These are phyloP conservation scores for Cyberlindnera euphorbiae DNA, from an alignment of 805 yeast genomes.

Conservation along the genomic window DNA sequence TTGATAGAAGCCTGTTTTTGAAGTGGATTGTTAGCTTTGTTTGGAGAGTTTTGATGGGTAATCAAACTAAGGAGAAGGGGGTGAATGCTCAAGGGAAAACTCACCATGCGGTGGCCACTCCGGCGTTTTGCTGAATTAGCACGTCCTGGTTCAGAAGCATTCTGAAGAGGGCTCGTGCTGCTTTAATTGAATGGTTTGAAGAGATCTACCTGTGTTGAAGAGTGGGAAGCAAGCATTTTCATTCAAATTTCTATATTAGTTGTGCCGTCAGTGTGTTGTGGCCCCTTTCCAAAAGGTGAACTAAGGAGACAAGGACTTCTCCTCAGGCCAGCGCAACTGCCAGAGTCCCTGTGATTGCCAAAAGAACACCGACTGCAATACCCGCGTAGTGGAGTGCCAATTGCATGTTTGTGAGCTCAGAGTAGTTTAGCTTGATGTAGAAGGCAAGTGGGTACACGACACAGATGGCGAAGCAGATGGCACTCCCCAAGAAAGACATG, in stretches of 20 bases:
- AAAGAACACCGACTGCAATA: slow-evolving; percentile 5
- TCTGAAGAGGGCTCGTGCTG: too few species aligned
- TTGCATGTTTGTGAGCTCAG: slow-evolving; percentile 29
- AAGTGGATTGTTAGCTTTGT: slow-evolving; percentile 1
- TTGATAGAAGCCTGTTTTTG: slow-evolving; percentile 36
- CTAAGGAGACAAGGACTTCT: background rate
- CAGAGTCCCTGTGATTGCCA: slow-evolving; percentile 23
- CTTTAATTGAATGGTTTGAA: too few species aligned
- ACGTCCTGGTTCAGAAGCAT: slow-evolving; percentile 21
- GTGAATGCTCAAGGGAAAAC: background rate
- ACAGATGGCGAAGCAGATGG: slow-evolving; percentile 71
- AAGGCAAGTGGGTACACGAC: slow-evolving; percentile 64
- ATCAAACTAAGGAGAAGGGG: background rate
- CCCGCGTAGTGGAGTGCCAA: slow-evolving; percentile 13
- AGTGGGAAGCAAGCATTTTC: slow-evolving; percentile 2
- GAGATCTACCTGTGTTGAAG: too few species aligned
- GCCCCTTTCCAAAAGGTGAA: slow-evolving; percentile 4
- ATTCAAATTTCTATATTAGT: too few species aligned
- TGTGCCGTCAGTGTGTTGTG: too few species aligned
- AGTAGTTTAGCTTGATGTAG: slow-evolving; percentile 46
- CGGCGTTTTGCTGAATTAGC: slow-evolving; percentile 20
- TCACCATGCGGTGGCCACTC: slow-evolving; percentile 23
- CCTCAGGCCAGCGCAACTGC: slow-evolving; percentile 22
- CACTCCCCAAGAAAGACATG: slow-evolving; percentile 69
- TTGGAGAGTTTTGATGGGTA: background rate